These are phyloP conservation scores for Phytophthora sansomeana DNA, from an alignment of 352 stramenopile species.

Conservation along the genomic window DNA sequence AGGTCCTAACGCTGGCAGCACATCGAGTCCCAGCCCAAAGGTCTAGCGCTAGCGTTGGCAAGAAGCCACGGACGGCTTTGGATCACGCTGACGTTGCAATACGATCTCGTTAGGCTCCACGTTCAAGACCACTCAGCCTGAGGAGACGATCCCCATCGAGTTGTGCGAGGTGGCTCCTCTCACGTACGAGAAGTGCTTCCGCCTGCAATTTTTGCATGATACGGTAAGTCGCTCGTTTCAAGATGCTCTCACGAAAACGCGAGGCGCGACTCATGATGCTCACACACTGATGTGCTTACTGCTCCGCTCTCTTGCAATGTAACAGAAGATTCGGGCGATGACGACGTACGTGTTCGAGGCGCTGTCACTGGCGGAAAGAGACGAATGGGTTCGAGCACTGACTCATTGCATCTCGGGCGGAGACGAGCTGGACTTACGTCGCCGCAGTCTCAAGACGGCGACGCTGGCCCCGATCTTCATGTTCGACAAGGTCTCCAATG, in stretches of 20 bases:
- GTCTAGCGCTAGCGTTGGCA: slow-evolving; percentile 29
- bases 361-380: slow-evolving; percentile 64
- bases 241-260: not conserved
- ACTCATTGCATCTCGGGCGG: slow-evolving; percentile 78
- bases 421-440: slow-evolving; percentile 62
- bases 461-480: slow-evolving; percentile 87
- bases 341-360: slow-evolving; percentile 75
- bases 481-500: slow-evolving; percentile 88
- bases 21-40: slow-evolving; percentile 14
- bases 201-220: slow-evolving; percentile 54
- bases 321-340: slow-evolving; percentile 40
- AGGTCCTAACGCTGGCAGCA: slow-evolving; percentile 5
- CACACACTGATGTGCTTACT: slow-evolving; percentile 11
- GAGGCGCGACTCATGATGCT: slow-evolving; percentile 13
- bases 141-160: slow-evolving; percentile 72
- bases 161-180: slow-evolving; percentile 63
- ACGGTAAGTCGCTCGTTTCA: slow-evolving; percentile 20
- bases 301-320: slow-evolving; percentile 1
- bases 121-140: slow-evolving; percentile 73
- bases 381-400: slow-evolving; percentile 86
- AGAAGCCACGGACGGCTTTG: slow-evolving; percentile 64
- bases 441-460: slow-evolving; percentile 75
- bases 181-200: slow-evolving; percentile 62
- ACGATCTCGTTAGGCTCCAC: slow-evolving; percentile 66
- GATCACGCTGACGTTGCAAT: slow-evolving; percentile 85